These are phyloP conservation scores for Diplodia seriata DNA, from an alignment of 2,329 filamentous ascomycete species.

Conservation along the genomic window DNA sequence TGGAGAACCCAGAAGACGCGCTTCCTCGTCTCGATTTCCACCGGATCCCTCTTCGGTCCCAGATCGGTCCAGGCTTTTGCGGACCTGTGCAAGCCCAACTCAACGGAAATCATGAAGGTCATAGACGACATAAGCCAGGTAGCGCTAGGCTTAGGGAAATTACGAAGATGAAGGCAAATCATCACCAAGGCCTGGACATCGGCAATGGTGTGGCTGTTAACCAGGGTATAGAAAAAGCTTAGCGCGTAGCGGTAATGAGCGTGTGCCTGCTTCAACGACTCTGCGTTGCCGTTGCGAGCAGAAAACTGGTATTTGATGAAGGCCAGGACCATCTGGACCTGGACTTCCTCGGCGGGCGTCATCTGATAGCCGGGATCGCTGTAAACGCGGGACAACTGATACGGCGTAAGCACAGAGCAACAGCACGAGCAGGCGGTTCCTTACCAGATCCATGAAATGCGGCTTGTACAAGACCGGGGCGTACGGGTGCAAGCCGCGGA, in stretches of 20 bases:
- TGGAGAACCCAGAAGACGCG: conserved; percentile 78
- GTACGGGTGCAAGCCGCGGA: conserved; percentile 74
- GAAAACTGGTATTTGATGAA: conserved; percentile 80
- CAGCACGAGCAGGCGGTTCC: conserved; percentile 37
- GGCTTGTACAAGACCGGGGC: conserved; percentile 79
- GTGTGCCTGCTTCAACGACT: conserved; percentile 69
- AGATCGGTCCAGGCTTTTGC: conserved; percentile 63
- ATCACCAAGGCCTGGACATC: conserved; percentile 77
- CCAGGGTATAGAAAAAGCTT: conserved; percentile 70
- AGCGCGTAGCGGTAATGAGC: conserved; percentile 80
- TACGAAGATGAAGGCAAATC: conserved; percentile 74
- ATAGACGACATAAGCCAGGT: conserved; percentile 72
- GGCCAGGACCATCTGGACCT: conserved; percentile 80
- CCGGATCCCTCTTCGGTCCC: conserved; percentile 53
- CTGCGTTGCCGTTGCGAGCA: conserved; percentile 68
- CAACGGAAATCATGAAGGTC: conserved; percentile 72
- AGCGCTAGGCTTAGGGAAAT: conserved; percentile 79
- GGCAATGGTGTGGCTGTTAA: conserved; percentile 66
- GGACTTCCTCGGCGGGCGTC: conserved; percentile 69
- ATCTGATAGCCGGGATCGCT: conserved; percentile 71
- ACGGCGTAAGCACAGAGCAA: conserved; percentile 7
- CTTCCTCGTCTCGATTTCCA: conserved; percentile 79
- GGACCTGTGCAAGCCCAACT: conserved; percentile 78
- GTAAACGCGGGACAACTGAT: conserved; percentile 62
- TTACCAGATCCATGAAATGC: conserved; percentile 71